These are phyloP conservation scores for Albizia julibrissin DNA, from an alignment of 306 rosid genomes.

Conservation along the genomic window DNA sequence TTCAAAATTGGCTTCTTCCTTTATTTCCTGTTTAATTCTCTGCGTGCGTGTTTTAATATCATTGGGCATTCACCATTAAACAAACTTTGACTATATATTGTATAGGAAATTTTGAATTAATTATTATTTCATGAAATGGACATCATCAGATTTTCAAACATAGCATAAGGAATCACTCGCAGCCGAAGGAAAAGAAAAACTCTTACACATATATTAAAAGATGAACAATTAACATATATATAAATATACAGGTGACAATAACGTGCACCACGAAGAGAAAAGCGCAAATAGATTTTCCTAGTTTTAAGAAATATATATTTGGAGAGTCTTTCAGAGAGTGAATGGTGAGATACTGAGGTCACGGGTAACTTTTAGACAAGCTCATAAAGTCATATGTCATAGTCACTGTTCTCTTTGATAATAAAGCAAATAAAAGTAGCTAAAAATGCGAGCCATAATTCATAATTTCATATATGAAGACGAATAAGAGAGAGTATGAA, in stretches of 20 bases:
- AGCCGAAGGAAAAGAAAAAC: not conserved
- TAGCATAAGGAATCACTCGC: not conserved
- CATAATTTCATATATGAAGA: not conserved
- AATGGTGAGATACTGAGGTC: not conserved
- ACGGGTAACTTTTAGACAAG: not conserved
- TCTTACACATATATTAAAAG: not conserved
- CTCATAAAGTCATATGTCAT: not conserved
- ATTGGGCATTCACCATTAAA: not conserved
- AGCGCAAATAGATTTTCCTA: too few species aligned
- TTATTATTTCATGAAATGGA: not conserved
- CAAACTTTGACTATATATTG: not conserved
- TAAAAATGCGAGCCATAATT: not conserved
- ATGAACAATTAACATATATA: too few species aligned
- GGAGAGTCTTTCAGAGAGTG: not conserved
- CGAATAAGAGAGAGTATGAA: not conserved
- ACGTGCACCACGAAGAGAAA: too few species aligned
- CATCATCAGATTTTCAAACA: not conserved
- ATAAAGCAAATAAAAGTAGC: not conserved
- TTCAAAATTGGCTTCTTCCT: not conserved
- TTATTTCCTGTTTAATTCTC: not conserved
- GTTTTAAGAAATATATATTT: too few species aligned
- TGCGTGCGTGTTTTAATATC: not conserved
- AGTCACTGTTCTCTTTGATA: not conserved
- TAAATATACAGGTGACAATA: too few species aligned
- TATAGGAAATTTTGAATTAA: not conserved